phyloP scores from a whole-genome alignment of 2,329 filamentous ascomycete genomes.

The Trichoderma endophyticum region DNA sequence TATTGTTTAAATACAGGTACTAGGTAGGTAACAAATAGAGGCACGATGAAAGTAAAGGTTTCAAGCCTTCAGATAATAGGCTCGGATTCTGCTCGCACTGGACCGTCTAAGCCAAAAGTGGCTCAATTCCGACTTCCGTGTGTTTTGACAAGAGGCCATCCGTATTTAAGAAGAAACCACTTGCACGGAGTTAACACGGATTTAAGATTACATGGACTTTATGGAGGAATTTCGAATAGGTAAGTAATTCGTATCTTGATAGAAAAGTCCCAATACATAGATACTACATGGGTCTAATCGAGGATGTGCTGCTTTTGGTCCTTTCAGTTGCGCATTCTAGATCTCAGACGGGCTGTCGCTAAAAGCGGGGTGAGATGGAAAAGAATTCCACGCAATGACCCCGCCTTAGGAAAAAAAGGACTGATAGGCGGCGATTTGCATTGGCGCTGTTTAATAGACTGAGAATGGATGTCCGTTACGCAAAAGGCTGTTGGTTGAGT shows the following conservation, averaged over 20 bases:
- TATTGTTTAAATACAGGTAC: no score
- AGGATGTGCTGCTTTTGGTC: background rate
- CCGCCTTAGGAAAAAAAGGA: background rate
- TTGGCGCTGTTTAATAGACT: background rate
- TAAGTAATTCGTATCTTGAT: background rate
- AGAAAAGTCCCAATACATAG: background rate
- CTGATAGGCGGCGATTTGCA: background rate
- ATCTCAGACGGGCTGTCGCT: background rate
- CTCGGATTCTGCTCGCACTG: background rate
- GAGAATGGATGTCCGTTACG: background rate
- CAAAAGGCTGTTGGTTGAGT: background rate
- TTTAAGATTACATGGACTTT: background rate
- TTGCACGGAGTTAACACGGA: background rate
- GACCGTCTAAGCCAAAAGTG: background rate
- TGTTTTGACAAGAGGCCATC: background rate
- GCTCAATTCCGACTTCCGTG: background rate
- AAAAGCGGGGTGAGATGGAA: background rate
- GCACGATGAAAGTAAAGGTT: no score
- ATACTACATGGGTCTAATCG: background rate
- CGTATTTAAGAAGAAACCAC: background rate
- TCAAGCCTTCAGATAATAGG: background rate
- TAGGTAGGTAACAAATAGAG: no score
- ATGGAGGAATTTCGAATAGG: background rate
- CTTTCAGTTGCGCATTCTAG: background rate
- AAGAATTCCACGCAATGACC: background rate